Evolutionary conservation across 2,329 filamentous ascomycete genomes (phyloP).

Genomic region (Penicillium griseofulvum): DNA sequence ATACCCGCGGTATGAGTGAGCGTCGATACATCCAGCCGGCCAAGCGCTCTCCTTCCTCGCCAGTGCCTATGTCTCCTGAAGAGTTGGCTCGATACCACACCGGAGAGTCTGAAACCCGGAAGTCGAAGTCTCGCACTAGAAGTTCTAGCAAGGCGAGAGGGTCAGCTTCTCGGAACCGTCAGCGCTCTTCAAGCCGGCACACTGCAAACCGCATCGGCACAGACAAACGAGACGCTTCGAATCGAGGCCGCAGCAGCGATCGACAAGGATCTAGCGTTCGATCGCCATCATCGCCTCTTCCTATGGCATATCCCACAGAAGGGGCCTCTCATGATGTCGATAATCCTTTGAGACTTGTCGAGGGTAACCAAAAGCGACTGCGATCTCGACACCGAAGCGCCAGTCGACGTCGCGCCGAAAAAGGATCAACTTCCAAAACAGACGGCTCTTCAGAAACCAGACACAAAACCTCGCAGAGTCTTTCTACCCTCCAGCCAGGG

Average conservation of each 20-base stretch:
- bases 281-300: slow-evolving; percentile 78
- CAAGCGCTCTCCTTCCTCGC: slow-evolving; percentile 87
- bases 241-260: slow-evolving; percentile 61
- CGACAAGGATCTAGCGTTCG: slow-evolving; percentile 59
- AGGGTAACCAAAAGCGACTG: slow-evolving; percentile 46
- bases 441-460: slow-evolving; percentile 49
- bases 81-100: slow-evolving; percentile 57
- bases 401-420: slow-evolving; percentile 47
- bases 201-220: slow-evolving; percentile 38
- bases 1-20: slow-evolving; percentile 62
- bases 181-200: slow-evolving; percentile 46
- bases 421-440: slow-evolving; percentile 42
- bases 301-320: slow-evolving; percentile 57
- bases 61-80: slow-evolving; percentile 90
- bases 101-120: slow-evolving; percentile 40
- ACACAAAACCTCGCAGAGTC: slow-evolving; percentile 39
- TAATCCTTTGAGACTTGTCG: slow-evolving; percentile 51
- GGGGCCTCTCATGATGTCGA: slow-evolving; percentile 59
- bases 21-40: slow-evolving; percentile 69
- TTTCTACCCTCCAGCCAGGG: slow-evolving; percentile 16
- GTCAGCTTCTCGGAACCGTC: slow-evolving; percentile 32
- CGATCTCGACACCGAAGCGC: slow-evolving; percentile 52
- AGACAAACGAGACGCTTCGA: slow-evolving; percentile 24
- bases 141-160: slow-evolving; percentile 56
- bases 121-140: slow-evolving; percentile 28